Evolutionary conservation across 2,329 filamentous ascomycete genomes (phyloP).

Genomic region (Blumeria hordei): DNA sequence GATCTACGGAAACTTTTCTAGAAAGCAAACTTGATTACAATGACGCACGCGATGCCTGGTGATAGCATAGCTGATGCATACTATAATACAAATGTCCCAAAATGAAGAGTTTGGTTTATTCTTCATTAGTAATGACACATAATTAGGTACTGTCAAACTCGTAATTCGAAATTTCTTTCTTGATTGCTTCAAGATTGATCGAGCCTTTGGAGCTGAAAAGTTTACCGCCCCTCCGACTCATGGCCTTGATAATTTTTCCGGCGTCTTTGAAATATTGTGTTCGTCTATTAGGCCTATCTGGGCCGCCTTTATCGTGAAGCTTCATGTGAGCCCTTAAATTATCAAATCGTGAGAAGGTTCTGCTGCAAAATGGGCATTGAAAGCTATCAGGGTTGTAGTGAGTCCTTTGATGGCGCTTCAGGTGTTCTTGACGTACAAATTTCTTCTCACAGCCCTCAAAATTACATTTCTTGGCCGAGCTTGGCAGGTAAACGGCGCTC

Average conservation of each 20-base stretch:
- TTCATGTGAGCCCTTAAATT: constrained; percentile 9
- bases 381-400: constrained; percentile 10
- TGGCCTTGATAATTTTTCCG: background rate
- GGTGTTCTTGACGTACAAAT: constrained; percentile 24
- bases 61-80: too few relatives aligned
- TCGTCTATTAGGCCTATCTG: background rate
- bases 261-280: background rate
- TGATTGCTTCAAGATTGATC: too few relatives aligned
- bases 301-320: constrained; percentile 3
- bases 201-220: too few relatives aligned
- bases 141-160: too few relatives aligned
- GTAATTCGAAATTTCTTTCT: too few relatives aligned
- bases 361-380: constrained; percentile 8
- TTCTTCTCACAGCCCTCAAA: constrained; percentile 20
- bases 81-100: too few relatives aligned
- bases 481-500: constrained; percentile 1
- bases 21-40: too few relatives aligned
- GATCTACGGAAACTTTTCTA: too few relatives aligned
- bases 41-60: too few relatives aligned
- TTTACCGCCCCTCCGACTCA: background rate
- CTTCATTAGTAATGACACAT: too few relatives aligned
- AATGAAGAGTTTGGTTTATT: too few relatives aligned
- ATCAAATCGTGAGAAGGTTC: constrained; percentile 8
- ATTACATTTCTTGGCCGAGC: constrained; percentile 16
- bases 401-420: constrained; percentile 23